Percentiles rank a stretch among this genome's conserved stretches.
Evolutionary conservation across 2,329 filamentous ascomycete species (phyloP).

Genomic region (Alternaria arbusti): DNA sequence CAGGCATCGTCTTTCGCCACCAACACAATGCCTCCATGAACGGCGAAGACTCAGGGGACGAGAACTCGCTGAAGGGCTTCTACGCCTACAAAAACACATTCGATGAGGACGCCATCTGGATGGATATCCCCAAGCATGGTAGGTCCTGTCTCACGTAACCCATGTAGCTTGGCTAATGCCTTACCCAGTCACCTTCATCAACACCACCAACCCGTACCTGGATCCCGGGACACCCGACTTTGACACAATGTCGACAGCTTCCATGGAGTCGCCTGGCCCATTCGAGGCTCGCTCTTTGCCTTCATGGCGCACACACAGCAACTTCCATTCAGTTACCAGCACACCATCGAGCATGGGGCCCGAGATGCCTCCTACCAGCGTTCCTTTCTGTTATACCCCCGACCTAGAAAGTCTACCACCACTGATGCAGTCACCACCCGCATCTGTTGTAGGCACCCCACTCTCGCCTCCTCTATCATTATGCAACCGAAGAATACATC

Average conservation of each 20-base stretch:
- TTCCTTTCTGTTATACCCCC: constrained; percentile 36
- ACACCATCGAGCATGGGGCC: constrained; percentile 56
- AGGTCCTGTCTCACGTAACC: constrained; percentile 20
- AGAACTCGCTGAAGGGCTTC: constrained; percentile 63
- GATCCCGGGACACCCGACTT: constrained; percentile 51
- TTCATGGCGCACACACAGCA: constrained; percentile 38
- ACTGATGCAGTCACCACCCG: constrained; percentile 40
- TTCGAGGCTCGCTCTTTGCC: constrained; percentile 35
- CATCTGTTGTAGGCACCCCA: constrained; percentile 38
- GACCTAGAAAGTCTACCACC: constrained; percentile 37
- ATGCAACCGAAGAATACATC: constrained; percentile 60
- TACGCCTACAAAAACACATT: constrained; percentile 73
- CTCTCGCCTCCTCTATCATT: constrained; percentile 54
- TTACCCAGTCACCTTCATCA: constrained; percentile 63
- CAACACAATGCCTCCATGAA: constrained; percentile 75
- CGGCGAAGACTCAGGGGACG: constrained; percentile 52
- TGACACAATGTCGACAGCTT: constrained; percentile 40
- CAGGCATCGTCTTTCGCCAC: constrained; percentile 70
- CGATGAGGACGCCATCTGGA: constrained; percentile 65
- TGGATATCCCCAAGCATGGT: constrained; percentile 67
- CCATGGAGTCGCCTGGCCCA: constrained; percentile 40
- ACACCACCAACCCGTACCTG: constrained; percentile 67
- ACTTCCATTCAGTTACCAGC: constrained; percentile 35
- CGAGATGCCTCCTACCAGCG: constrained; percentile 59
- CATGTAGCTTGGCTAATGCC: constrained; percentile 12